Base-by-base conservation (phyloP, 2,329 filamentous ascomycete species). In the Pseudogymnoascus sp. region DNA sequence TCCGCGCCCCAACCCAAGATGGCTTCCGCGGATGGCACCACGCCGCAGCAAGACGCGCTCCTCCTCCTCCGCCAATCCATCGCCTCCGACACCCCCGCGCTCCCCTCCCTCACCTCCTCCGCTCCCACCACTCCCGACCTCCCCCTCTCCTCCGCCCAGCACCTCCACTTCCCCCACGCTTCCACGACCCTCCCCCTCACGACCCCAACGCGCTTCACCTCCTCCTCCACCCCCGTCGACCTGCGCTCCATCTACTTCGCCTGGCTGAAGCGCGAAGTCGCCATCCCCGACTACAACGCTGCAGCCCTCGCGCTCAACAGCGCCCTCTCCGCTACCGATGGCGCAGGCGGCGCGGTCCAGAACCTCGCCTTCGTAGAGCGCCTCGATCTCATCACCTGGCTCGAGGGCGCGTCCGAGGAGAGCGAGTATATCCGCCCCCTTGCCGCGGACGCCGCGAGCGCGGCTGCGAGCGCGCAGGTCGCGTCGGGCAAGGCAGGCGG, bases 201-300 rank as follows among this genome's bases (percentile, higher is more conserved):
- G 60, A 82, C 83, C 12, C 81, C 87, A 8, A 99, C 94, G 68
- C 91, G 94, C 69, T 97, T 97, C 78, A 83, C 90, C 65, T 92
- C 91, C n/a, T 83, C 84, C 63, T 84, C 84, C 58, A 80, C 81
- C 62, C 82, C 88, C 4, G 87, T 96, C 70, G 91, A 97, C 73
- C 81, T 99, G 68, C 91, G 94, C 72, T 94, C 89, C 74, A 93
- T 97, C 76, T 97, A 93, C 79, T 96, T 97, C 73, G 92, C 92
- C 62, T 99, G 92, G 91, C 81, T 90, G 71, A 95, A 97, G 77
- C 91, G 92, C 74, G 93, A 97, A 78, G 86, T 89, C 62, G 86
- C 89, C 62, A 92, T 96, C 68, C 89, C 90, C 10, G 91, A 96
- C 69, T 97, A 97, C 81, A 94, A 97, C 75, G 85, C 89, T 26